A percentile compares a stretch with the other conserved stretches of the same genome.
Evolutionary conservation across 1,284 basidiomycete species (phyloP).

Genomic region (Vanrija pseudolonga): DNA sequence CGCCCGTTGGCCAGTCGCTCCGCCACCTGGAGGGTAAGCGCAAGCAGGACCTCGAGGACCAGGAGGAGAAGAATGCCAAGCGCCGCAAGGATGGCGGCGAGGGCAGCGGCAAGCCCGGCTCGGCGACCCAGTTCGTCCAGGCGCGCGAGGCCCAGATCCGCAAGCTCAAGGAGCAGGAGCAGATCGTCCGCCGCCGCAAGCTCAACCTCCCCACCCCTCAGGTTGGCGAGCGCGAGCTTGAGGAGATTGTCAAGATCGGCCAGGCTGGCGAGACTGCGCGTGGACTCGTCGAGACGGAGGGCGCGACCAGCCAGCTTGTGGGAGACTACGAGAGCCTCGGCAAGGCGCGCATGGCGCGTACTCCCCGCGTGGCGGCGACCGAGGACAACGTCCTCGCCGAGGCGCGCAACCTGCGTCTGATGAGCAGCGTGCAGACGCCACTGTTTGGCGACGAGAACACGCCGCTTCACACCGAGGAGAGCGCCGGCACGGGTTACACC

Average conservation of each 20-base stretch:
- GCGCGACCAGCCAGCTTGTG: slow-evolving; percentile 76
- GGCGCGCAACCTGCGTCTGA: slow-evolving; percentile 88
- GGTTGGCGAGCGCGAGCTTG: slow-evolving; percentile 91
- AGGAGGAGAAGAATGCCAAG: slow-evolving; percentile 80
- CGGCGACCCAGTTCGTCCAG: slow-evolving; percentile 86
- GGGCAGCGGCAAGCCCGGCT: slow-evolving; percentile 53
- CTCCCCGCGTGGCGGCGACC: slow-evolving; percentile 71
- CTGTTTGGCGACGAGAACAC: slow-evolving; percentile 96
- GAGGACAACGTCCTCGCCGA: slow-evolving; percentile 92
- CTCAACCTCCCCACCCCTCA: slow-evolving; percentile 84
- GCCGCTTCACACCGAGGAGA: slow-evolving; percentile 67
- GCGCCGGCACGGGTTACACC: slow-evolving; percentile 75
- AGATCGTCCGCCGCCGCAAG: slow-evolving; percentile 82
- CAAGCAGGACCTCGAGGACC: slow-evolving; percentile 65
- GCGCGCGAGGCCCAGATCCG: slow-evolving; percentile 95
- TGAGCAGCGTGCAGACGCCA: slow-evolving; percentile 89
- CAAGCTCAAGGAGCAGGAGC: slow-evolving; percentile 93
- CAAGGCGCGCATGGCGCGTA: slow-evolving; percentile 81
- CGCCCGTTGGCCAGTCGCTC: slow-evolving; percentile 87
- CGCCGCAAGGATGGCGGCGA: slow-evolving; percentile 58
- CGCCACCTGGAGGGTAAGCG: slow-evolving; percentile 87
- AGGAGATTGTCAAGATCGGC: slow-evolving; percentile 98
- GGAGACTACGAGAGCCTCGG: slow-evolving; percentile 90
- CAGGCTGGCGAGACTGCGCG: slow-evolving; percentile 85
- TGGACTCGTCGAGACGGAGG: slow-evolving; percentile 63